Evolutionary conservation across 345 rosid species (phyloP), one percentile per base, ranked within the genome.

Genomic region (Boechera divaricarpa): DNA sequence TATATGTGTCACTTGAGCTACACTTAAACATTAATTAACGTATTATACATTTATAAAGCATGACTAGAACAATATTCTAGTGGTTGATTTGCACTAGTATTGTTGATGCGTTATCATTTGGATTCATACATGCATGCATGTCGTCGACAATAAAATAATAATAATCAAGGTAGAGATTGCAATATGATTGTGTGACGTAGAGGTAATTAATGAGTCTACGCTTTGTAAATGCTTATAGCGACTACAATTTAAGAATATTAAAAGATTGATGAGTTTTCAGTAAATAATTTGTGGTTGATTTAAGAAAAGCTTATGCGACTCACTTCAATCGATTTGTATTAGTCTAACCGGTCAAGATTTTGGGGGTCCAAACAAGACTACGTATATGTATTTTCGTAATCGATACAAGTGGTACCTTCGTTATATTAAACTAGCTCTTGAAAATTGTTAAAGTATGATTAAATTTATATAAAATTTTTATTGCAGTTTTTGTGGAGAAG

Each of bases 401-500:
- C 15, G 16, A 55, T 28, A 28, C 36, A 28, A 59, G 15, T 32
- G 58, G 74, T 16, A 21, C 1, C 21, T 47, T 31, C 60, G 36
- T 49, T 60, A 72, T 24, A 63, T 47, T 13, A 49, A 35, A 56
- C 28, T 31, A 74, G 44, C 18, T 45, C 35, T 67, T 38, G 39
- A 7, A 7, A 2, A n/a, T 16, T 47, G 7, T 63, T 59, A 65
- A 39, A 21, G 12, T 52, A 24, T 33, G 16, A 29, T 4, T 41
- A 55, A 18, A 9, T 18, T 70, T n/a, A 10, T 52, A 9, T 63
- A 44, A 42, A 18, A 18, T 61, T 60, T 60, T 28, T 4, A 65
- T 32, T 79, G 85, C 85, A 94, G 96, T 91, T 79, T 85, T 91
- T 56, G 73, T 85, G 83, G 98, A 94, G 89, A 94, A 91, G 76